Percentiles rank a stretch among this genome's conserved stretches.
These are phyloP conservation scores for Darksidea phi DNA, from an alignment of 495 filamentous ascomycete species.

Conservation along the genomic window DNA sequence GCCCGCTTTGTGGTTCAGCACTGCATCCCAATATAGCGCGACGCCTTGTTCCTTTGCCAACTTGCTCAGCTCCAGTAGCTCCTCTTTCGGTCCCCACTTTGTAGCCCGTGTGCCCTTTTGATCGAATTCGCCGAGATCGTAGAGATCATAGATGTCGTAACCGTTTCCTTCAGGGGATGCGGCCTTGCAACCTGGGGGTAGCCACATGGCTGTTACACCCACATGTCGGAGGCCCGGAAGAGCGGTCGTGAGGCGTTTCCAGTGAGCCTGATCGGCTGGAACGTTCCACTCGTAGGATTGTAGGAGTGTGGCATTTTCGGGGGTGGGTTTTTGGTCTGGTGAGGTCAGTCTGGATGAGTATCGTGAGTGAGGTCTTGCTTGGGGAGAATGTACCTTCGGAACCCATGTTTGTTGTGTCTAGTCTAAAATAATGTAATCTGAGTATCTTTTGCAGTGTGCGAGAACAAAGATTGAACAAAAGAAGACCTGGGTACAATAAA, in stretches of 20 bases:
- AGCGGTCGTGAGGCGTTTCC: conserved; percentile 56
- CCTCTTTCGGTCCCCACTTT: conserved; percentile 70
- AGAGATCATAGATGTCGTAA: conserved; percentile 78
- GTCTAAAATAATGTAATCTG: no score
- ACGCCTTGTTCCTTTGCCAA: conserved; percentile 55
- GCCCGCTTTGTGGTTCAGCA: conserved; percentile 73
- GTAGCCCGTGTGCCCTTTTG: conserved; percentile 65
- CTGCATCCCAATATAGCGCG: conserved; percentile 70
- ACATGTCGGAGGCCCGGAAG: conserved; percentile 57
- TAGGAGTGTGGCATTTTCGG: conserved; percentile 62
- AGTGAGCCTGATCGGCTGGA: conserved; percentile 63
- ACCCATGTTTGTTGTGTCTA: conserved; percentile 14
- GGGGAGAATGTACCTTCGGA: conserved; percentile 11
- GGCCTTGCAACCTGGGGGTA: conserved; percentile 73
- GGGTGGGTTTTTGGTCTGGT: conserved; percentile 23
- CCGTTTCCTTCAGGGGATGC: conserved; percentile 63
- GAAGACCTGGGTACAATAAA: no score
- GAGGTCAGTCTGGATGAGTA: conserved; percentile 2
- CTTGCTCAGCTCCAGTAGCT: conserved; percentile 55
- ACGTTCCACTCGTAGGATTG: conserved; percentile 78
- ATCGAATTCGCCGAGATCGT: conserved; percentile 74
- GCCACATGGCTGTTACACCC: conserved; percentile 68
- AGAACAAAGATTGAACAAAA: no score
- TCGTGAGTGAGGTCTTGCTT: background rate
- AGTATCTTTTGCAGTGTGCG: no score